Evolutionary conservation across 1,284 basidiomycete genomes (phyloP).

Genomic region (Erythrobasidium hasegawianum): DNA sequence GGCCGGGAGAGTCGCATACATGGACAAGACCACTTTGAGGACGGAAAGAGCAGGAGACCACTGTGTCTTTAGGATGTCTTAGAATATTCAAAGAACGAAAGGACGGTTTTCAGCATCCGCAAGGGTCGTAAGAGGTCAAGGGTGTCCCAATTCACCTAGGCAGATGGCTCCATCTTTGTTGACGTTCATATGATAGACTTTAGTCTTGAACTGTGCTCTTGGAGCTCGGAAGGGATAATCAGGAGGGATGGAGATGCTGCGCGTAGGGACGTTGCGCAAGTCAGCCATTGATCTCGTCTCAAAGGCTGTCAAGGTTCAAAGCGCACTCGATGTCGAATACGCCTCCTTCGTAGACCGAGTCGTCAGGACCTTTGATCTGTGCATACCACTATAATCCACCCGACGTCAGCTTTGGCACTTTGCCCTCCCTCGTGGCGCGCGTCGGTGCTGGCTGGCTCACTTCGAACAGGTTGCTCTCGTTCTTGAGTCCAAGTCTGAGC

Average conservation of each 20-base stretch:
- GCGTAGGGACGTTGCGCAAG: background rate
- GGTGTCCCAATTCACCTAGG: conserved; percentile 62
- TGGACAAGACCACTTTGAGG: conserved; percentile 61
- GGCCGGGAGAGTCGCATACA: background rate
- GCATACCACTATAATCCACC: conserved; percentile 25
- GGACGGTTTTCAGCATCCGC: background rate
- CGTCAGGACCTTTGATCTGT: conserved; percentile 50
- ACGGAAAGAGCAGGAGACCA: conserved; percentile 98
- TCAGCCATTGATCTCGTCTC: background rate
- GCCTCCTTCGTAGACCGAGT: conserved; percentile 83
- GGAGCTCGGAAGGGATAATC: conserved; percentile 99
- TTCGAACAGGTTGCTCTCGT: conserved; percentile 32
- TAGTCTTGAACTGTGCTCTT: conserved; percentile 98
- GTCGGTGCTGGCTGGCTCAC: conserved; percentile 5
- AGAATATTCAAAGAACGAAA: too few relatives aligned
- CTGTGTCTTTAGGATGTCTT: conserved; percentile 51
- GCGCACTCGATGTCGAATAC: conserved; percentile 61
- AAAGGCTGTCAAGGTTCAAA: background rate
- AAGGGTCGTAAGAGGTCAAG: too few relatives aligned
- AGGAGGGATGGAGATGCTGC: conserved; percentile 77
- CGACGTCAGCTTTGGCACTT: too few relatives aligned
- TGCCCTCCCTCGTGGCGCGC: too few relatives aligned
- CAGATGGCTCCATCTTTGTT: conserved; percentile 98
- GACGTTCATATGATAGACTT: conserved; percentile 90
- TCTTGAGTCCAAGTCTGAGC: conserved; percentile 31